Conservation (phyloP, 2,329 filamentous ascomycete species). For the Botryosphaeria agaves region DNA sequence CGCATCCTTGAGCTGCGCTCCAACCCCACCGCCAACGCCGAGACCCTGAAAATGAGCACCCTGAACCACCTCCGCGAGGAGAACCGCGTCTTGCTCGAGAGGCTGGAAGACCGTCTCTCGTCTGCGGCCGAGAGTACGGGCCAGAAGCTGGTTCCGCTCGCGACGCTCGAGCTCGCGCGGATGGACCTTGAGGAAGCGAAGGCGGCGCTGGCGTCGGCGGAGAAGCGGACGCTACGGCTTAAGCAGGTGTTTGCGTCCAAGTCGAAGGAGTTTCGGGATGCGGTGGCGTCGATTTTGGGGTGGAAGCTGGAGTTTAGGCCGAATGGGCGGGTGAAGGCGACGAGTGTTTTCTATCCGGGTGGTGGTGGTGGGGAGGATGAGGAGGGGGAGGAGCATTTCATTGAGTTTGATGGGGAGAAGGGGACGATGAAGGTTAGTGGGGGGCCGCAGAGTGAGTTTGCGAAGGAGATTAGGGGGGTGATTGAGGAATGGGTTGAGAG, state of each 20-base stretch:
- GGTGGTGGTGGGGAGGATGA: constrained; percentile 41
- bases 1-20: constrained; percentile 72
- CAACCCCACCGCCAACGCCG: constrained; percentile 79
- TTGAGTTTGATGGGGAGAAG: constrained; percentile 79
- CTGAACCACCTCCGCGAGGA: constrained; percentile 64
- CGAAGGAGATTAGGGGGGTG: constrained; percentile 63
- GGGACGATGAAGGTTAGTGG: constrained; percentile 97
- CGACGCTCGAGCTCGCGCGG: constrained; percentile 57
- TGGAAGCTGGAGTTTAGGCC: constrained; percentile 94
- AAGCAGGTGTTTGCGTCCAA: constrained; percentile 90
- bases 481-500: constrained; percentile 95
- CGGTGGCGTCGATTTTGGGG: constrained; percentile 77
- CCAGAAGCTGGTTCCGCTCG: constrained; percentile 51
- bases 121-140: too few relatives aligned
- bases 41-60: constrained; percentile 69
- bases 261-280: constrained; percentile 86
- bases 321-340: constrained; percentile 91
- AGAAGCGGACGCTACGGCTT: constrained; percentile 70
- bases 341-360: constrained; percentile 60
- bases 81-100: constrained; percentile 64
- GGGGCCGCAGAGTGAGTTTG: constrained; percentile 74
- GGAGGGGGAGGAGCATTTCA: constrained; percentile 40
- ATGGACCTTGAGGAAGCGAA: constrained; percentile 50
- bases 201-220: constrained; percentile 37
- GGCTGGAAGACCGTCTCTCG: constrained; percentile 38